phyloP scores from a whole-genome alignment of 2,329 filamentous ascomycete genomes.

The Aspergillus neoniger region DNA sequence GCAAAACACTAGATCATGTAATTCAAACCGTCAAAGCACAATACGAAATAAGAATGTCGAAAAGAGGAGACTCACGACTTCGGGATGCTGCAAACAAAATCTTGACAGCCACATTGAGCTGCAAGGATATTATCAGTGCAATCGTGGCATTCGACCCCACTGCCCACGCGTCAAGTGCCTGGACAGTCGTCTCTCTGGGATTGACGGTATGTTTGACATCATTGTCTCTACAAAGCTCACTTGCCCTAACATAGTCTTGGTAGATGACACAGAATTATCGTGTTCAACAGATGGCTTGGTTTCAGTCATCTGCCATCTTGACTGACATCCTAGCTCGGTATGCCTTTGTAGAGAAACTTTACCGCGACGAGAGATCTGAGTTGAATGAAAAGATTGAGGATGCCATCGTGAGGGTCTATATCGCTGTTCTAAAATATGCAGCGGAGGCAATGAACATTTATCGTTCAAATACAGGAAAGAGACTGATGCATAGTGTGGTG shows the following conservation, averaged over 20 bases:
- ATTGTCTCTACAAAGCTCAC: neutral
- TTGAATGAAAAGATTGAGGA: too few species aligned
- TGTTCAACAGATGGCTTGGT: constrained; percentile 9
- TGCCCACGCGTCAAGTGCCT: constrained; percentile 19
- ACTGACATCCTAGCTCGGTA: constrained; percentile 13
- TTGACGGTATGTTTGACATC: constrained; percentile 16
- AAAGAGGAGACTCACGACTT: neutral
- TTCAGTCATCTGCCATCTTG: constrained; percentile 20
- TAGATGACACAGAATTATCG: constrained; percentile 20
- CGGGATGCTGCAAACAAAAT: constrained; percentile 10
- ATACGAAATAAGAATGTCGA: too few species aligned
- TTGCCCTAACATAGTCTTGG: neutral
- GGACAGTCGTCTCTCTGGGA: constrained; percentile 21
- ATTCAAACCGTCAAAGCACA: too few species aligned
- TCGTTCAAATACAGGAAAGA: too few species aligned
- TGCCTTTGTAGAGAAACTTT: neutral
- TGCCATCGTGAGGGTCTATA: too few species aligned
- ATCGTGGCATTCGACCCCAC: constrained; percentile 18
- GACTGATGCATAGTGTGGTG: too few species aligned
- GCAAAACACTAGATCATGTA: too few species aligned
- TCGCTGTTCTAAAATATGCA: too few species aligned
- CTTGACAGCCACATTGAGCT: constrained; percentile 17
- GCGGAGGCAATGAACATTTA: too few species aligned
- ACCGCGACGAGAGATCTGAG: too few species aligned
- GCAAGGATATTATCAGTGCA: constrained; percentile 18